Evolutionary conservation across 2,329 filamentous ascomycete species (phyloP), one percentile per base, ranked within the genome.

Genomic region (Colletotrichum brevisporum): DNA sequence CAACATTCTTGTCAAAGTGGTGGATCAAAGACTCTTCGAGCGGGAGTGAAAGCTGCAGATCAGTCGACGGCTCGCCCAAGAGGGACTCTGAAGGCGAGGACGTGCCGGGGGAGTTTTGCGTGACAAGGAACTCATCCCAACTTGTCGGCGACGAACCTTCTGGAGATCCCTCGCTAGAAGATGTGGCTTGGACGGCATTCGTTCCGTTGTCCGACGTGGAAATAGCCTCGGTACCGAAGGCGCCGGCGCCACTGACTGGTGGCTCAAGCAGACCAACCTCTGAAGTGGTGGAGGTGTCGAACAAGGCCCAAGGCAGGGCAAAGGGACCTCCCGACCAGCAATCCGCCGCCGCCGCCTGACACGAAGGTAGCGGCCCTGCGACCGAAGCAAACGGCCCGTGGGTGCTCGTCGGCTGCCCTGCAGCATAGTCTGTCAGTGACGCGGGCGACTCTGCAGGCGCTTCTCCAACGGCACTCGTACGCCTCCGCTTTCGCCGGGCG

Each of bases 61-160:
- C 60, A 10, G 21, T 16, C 0, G 39, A 36, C 5, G 65, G 47
- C n/a, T 50, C 51, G 1, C 60, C 65, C 9, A 64, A 12, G 8
- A 51, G 52, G 6, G 60, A 64, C 6, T 56, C 26, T 1, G 65
- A 36, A 2, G 60, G 16, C 13, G 53, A 53, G 1, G 53, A 58
- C 6, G 31, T 39, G 0, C 27, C 15, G 1, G 39, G 27, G 9
- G 59, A 68, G 13, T 36, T 18, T 3, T 58, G 45, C 8, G 60
- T n/a, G 5, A 59, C 48, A 6, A 68, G 50, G 1, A 64, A 64
- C 13, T 58, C 65, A 13, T 68, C 65, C 65, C 65, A 64, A 3
- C 18, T 13, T 4, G 53, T 48, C 9, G 41, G 26, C 8, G 60
- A 27, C 13, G 31, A 47, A 18, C 24, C 21, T 41, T 61, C 58